phyloP scores from a whole-genome alignment of 129 eudicot genomes.

The Deinandra increscens region DNA sequence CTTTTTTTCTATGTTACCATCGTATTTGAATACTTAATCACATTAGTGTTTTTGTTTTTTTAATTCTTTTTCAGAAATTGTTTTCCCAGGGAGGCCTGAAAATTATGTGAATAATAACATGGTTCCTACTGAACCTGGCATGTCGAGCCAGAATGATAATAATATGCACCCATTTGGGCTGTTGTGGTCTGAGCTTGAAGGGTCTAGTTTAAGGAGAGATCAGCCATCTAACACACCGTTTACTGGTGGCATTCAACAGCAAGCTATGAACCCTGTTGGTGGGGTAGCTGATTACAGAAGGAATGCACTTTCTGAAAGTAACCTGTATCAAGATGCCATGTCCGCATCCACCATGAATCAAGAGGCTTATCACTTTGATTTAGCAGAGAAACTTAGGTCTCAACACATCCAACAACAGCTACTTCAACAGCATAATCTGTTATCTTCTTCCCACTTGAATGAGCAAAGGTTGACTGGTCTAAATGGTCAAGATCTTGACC shows the following conservation, averaged over 20 bases:
- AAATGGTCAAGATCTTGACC: conserved; percentile 62
- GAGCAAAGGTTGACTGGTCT: conserved; percentile 54
- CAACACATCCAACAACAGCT: conserved; percentile 66
- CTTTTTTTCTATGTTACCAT: neutral
- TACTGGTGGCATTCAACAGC: conserved; percentile 45
- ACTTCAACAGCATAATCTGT: conserved; percentile 54
- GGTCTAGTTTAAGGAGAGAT: conserved; percentile 49
- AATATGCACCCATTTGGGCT: conserved; percentile 87
- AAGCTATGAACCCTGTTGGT: conserved; percentile 34
- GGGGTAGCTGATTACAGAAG: conserved; percentile 40
- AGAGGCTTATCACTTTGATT: conserved; percentile 50
- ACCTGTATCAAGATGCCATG: conserved; percentile 51
- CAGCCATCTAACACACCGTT: too few species aligned
- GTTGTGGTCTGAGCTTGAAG: conserved; percentile 93
- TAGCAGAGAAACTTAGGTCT: conserved; percentile 65
- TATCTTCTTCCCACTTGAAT: conserved; percentile 53
- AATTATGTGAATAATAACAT: conserved; percentile 29
- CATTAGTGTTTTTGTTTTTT: neutral
- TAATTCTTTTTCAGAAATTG: conserved; percentile 53
- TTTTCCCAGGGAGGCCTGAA: conserved; percentile 74
- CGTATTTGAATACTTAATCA: neutral
- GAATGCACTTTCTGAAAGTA: conserved; percentile 43
- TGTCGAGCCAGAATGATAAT: conserved; percentile 39
- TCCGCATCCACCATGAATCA: conserved; percentile 44
- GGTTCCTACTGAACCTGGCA: conserved; percentile 33